phyloP scores from a whole-genome alignment of 2,329 filamentous ascomycete species.

The Fusarium ambrosium region DNA sequence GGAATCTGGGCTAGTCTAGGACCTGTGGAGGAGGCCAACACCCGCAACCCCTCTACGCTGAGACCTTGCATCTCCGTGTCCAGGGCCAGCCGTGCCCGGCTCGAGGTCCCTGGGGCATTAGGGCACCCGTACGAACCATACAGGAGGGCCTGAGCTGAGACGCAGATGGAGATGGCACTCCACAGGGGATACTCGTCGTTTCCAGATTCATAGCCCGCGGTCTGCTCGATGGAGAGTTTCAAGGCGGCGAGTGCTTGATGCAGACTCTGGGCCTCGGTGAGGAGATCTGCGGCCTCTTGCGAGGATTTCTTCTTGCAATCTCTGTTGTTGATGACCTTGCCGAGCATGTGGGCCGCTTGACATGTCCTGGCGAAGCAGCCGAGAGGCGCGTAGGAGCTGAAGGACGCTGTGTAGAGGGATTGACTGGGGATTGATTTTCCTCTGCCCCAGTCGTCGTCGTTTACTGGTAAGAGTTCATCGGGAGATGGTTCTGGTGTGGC shows the following conservation, averaged over 20 bases:
- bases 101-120: constrained; percentile 1
- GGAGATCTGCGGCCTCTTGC: neutral
- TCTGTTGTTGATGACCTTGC: constrained; percentile 34
- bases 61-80: constrained; percentile 37
- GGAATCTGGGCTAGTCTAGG: constrained; percentile 1
- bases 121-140: constrained; percentile 38
- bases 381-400: constrained; percentile 23
- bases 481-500: constrained; percentile 24
- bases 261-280: constrained; percentile 32
- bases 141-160: constrained; percentile 26
- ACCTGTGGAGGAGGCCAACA: neutral
- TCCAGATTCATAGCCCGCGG: too few species aligned
- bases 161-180: constrained; percentile 22
- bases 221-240: constrained; percentile 15
- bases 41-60: constrained; percentile 15
- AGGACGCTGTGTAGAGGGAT: constrained; percentile 28
- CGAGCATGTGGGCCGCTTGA: constrained; percentile 39
- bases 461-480: constrained; percentile 33
- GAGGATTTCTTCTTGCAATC: constrained; percentile 1
- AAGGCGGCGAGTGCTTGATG: constrained; percentile 26
- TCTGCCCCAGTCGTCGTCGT: constrained; percentile 35
- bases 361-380: constrained; percentile 33
- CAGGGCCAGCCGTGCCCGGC: constrained; percentile 7
- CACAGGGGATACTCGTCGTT: neutral
- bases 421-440: constrained; percentile 33